phyloP scores from a whole-genome alignment of 2,329 filamentous ascomycete species.

The Cryphonectria radicalis region DNA sequence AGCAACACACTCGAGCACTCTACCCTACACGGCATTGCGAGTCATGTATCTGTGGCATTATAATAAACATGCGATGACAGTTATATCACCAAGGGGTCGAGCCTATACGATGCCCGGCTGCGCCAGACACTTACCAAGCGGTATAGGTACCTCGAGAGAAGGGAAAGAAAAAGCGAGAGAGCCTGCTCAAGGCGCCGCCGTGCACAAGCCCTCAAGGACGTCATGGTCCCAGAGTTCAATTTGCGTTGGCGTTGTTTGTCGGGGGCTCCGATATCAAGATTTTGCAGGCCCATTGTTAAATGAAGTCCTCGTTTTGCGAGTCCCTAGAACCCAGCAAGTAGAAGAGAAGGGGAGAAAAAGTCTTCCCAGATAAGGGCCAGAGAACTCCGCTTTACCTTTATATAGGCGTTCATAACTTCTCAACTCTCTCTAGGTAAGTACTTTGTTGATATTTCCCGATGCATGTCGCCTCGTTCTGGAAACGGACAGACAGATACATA shows the following conservation, averaged over 20 bases:
- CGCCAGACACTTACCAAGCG: background rate
- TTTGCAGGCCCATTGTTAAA: conserved; percentile 1
- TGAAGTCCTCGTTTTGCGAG: background rate
- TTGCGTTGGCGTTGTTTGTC: background rate
- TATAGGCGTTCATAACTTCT: background rate
- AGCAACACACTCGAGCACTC: background rate
- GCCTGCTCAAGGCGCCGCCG: background rate
- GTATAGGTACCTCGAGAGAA: background rate
- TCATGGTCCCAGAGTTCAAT: background rate
- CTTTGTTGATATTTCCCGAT: background rate
- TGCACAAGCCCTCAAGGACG: background rate
- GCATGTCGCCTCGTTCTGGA: background rate
- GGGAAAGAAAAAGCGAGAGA: background rate
- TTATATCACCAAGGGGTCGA: background rate
- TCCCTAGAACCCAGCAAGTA: background rate
- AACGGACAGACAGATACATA: background rate
- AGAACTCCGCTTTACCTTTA: background rate
- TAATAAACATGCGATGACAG: background rate
- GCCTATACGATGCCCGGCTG: background rate
- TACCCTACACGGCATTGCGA: background rate
- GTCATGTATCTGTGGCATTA: background rate
- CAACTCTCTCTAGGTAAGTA: background rate
- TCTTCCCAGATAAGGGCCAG: background rate
- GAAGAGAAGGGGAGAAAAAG: background rate
- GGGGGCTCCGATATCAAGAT: background rate